Base-by-base conservation (phyloP, 257 asterid genomes). In the Forsythia viridissima region DNA sequence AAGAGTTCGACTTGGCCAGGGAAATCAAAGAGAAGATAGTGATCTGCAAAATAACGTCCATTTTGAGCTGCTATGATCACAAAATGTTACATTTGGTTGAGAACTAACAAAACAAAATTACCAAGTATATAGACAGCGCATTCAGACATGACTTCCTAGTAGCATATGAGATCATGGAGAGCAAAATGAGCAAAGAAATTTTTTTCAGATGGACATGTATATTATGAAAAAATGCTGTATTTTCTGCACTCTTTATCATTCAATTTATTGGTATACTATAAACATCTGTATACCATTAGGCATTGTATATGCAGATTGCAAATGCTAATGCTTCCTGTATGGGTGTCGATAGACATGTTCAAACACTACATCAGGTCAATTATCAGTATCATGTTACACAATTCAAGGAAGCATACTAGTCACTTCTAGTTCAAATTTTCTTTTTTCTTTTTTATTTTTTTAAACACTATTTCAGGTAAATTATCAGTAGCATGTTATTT, bases 1-100 rank as follows among this genome's bases (percentile, higher is more conserved):
- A 96, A 96, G 80, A 93, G 94, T 79, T 96, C 99, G 85, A 96
- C 99, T 89, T 95, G 99, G 72, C 98, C 98, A 65, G 99, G 98
- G 80, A 95, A 92, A 90, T 95, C 99, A 79, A 95, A 95, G 75
- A 95, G 97, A 73, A 95, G 85, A 88, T 95, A 95, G 87, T 92
- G 97, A 84, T 92, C 99, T 96, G 98, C 93, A 84, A 71, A 80
- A 78, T 59, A 75, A 80, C 37, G 66, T 71, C 52, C 69, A 42
- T 55, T 72, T 63, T 77, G 30, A 55, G 37, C 20, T 77, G n/a
- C 61, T 63, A 65, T 71, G 30, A 15, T 55, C 34, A 44, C 15
- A 40, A n/a, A n/a, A 61, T 30, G 38, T n/a, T 79, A 34, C n/a
- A 48, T 36, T 24, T 44, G 37, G 37, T 37, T 44, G 69, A 48